Percentiles rank a stretch among this genome's conserved stretches.
These are phyloP conservation scores for Conoideocrella luteorostrata DNA, from an alignment of 2,329 filamentous ascomycete species.

Conservation along the genomic window DNA sequence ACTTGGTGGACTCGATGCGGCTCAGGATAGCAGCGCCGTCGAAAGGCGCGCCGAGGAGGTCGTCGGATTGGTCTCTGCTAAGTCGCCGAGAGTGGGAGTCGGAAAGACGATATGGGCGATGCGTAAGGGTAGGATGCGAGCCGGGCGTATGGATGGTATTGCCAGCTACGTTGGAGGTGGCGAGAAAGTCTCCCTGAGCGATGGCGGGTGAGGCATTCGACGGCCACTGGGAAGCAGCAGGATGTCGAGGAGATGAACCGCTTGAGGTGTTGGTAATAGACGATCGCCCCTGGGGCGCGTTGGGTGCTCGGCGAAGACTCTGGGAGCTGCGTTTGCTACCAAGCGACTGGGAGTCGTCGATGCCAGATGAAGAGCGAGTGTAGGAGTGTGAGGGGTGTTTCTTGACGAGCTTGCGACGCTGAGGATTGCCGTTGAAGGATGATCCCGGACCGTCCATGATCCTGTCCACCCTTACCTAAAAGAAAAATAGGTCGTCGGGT, in stretches of 20 bases:
- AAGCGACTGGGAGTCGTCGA: slow-evolving; percentile 53
- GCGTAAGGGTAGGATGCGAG: slow-evolving; percentile 12
- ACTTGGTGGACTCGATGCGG: slow-evolving; percentile 49
- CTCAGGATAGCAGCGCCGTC: slow-evolving; percentile 57
- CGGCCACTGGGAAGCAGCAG: slow-evolving; percentile 31
- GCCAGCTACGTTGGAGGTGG: slow-evolving; percentile 17
- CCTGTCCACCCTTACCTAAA: slow-evolving; percentile 19
- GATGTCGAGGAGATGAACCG: slow-evolving; percentile 42
- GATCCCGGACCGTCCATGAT: slow-evolving; percentile 43
- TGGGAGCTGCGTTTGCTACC: slow-evolving; percentile 59
- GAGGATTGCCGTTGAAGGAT: slow-evolving; percentile 39
- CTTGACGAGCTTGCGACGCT: slow-evolving; percentile 58
- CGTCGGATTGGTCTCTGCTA: slow-evolving; percentile 39
- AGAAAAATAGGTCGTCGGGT: slow-evolving; percentile 14
- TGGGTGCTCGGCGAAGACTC: slow-evolving; percentile 55
- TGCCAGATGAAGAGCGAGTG: slow-evolving; percentile 39
- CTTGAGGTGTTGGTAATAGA: slow-evolving; percentile 44
- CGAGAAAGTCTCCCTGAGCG: slow-evolving; percentile 39
- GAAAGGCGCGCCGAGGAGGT: slow-evolving; percentile 59
- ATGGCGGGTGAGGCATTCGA: slow-evolving; percentile 42
- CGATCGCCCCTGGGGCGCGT: slow-evolving; percentile 46
- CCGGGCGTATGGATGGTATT: slow-evolving; percentile 15
- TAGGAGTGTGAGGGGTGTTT: slow-evolving; percentile 44
- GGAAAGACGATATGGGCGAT: slow-evolving; percentile 16
- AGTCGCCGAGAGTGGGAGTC: slow-evolving; percentile 12